Base-by-base conservation (phyloP, 2,329 filamentous ascomycete genomes). In the Shiraia bambusicola region DNA sequence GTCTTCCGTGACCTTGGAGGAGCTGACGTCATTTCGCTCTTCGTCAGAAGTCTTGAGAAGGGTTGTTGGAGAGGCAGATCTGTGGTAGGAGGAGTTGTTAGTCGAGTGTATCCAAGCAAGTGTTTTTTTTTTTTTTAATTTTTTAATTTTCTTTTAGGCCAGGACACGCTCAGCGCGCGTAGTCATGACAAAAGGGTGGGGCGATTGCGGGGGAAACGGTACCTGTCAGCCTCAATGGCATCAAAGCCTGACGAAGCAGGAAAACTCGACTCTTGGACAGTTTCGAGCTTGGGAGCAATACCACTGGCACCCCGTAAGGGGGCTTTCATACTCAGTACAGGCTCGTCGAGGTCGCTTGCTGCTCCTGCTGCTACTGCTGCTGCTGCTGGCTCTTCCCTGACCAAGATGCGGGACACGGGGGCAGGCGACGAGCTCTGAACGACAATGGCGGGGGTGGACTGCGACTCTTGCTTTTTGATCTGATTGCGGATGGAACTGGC, bases 251-350 rank as follows among this genome's bases (percentile, higher is more conserved):
- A 86, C 1, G 87, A 87, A 35, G 82, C 83, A 33, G 72, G 72
- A 38, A 88, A 80, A 70, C 88, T 93, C 39, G 86, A 84, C 75
- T 96, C 92, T 65, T 95, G 87, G 12, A 97, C 92, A 0, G 93
- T 96, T 70, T 95, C 92, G 42, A 96, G 73, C 34, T 81, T 81
- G 34, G 84, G 78, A 37, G 77, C 79, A 42, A 48, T 54, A 37
- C 76, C 79, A 61, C 76, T 82, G 37, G 77, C 75, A 45, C 78
- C 80, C 52, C 83, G 81, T 62, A 67, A 58, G 10, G 68, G 59
- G 11, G 56, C 63, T 51, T 75, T 75, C 34, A 69, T 62, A 41
- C 58, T 63, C 42, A 63, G 43, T 16, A 56, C 47, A 38, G 71
- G 67, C 38, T 69, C 62, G 13, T 72, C 70, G 22, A 58, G 50